Evolutionary conservation across 371 early-diverging fungal species (phyloP).

Genomic region (Mortierella polycephala): DNA sequence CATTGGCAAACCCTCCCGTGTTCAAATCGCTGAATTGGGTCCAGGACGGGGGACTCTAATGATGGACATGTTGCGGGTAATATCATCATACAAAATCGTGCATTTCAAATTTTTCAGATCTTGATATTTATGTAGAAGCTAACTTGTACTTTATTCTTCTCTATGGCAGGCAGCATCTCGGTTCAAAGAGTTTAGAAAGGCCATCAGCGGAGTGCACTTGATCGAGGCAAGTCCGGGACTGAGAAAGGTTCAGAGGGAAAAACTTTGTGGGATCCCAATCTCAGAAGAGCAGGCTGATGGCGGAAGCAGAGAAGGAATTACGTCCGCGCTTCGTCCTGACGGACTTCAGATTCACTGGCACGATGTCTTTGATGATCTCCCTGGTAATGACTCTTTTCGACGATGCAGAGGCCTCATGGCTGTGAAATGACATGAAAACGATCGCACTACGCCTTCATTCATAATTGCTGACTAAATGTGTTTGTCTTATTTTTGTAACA

Average conservation of each 20-base stretch:
- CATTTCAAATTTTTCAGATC: slow-evolving; percentile 1
- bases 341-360: slow-evolving; percentile 78
- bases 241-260: slow-evolving; percentile 73
- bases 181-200: slow-evolving; percentile 74
- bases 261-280: slow-evolving; percentile 62
- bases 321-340: slow-evolving; percentile 54
- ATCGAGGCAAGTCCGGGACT: slow-evolving; percentile 88
- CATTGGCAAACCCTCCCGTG: slow-evolving; percentile 65
- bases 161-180: slow-evolving; percentile 62
- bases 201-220: slow-evolving; percentile 76
- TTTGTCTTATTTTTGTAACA: too few relatives aligned
- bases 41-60: slow-evolving; percentile 96
- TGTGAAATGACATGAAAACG: neutral
- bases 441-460: too few relatives aligned
- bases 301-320: slow-evolving; percentile 49
- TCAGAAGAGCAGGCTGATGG: slow-evolving; percentile 49
- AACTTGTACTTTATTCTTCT: neutral
- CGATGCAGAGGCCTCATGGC: neutral
- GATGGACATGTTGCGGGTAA: slow-evolving; percentile 89
- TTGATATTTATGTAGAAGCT: neutral
- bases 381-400: slow-evolving; percentile 53
- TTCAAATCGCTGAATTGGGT: slow-evolving; percentile 90
- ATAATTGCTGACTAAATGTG: slow-evolving; percentile 21
- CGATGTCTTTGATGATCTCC: slow-evolving; percentile 74
- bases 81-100: neutral